phyloP scores from a whole-genome alignment of 768 basidiomycete species.

The Suillus lakei region DNA sequence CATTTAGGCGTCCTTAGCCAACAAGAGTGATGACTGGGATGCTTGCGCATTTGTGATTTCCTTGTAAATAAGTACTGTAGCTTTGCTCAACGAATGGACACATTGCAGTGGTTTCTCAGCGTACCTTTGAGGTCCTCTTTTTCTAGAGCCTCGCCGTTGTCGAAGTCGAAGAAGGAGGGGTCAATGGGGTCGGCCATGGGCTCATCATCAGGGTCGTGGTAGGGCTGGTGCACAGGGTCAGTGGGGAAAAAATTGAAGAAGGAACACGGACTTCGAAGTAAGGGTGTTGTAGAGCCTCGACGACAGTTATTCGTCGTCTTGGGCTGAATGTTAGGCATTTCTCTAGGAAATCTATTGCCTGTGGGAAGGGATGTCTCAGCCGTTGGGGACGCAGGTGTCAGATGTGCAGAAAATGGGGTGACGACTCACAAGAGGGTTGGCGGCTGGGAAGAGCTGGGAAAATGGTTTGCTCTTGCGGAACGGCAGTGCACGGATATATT shows the following conservation, averaged over 20 bases:
- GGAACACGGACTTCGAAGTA: constrained; percentile 72
- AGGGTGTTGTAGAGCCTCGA: constrained; percentile 86
- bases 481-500: constrained; percentile 88
- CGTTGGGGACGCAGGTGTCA: not conserved
- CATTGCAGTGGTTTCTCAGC: constrained; percentile 12
- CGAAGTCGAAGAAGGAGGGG: constrained; percentile 84
- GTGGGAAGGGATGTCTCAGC: not conserved
- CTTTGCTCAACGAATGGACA: constrained; percentile 1
- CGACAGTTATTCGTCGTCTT: constrained; percentile 84
- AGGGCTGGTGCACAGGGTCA: constrained; percentile 55
- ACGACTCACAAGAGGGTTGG: constrained; percentile 63
- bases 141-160: constrained; percentile 64
- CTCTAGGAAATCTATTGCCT: constrained; percentile 81
- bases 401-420: not conserved
- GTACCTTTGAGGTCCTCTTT: constrained; percentile 75
- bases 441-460: constrained; percentile 69
- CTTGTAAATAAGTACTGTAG: constrained; percentile 49
- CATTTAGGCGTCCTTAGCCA: not conserved
- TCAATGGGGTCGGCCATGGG: constrained; percentile 78
- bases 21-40: not conserved
- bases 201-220: constrained; percentile 90
- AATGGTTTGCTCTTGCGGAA: constrained; percentile 84
- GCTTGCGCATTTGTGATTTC: constrained; percentile 43
- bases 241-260: not conserved
- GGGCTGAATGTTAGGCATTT: constrained; percentile 87